These are phyloP conservation scores for Aspergillus baeticus DNA, from an alignment of 495 filamentous ascomycete genomes.

Conservation along the genomic window DNA sequence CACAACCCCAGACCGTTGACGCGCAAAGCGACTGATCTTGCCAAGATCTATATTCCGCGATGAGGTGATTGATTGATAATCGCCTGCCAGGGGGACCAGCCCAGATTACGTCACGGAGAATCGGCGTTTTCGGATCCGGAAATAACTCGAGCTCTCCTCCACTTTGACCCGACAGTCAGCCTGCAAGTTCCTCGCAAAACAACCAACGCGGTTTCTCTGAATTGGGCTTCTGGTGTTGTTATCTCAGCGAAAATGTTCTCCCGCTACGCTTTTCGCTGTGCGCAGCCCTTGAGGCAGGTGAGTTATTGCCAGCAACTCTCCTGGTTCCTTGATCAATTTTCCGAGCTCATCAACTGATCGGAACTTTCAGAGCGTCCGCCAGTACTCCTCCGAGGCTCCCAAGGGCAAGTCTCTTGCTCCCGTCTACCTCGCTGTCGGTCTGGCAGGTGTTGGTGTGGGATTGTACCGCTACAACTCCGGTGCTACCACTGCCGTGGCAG, in stretches of 20 bases:
- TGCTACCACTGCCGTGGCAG: conserved; percentile 25
- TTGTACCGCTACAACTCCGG: conserved; percentile 43
- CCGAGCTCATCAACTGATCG: conserved; percentile 2
- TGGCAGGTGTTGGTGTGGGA: conserved; percentile 42
- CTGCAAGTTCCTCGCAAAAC: conserved; percentile 6
- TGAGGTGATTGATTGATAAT: conserved; percentile 8
- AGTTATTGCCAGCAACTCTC: neutral
- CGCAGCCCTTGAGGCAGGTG: conserved; percentile 50
- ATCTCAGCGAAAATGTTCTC: conserved; percentile 44
- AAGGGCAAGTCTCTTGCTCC: conserved; percentile 42
- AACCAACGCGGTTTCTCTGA: conserved; percentile 8
- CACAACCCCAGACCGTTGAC: neutral
- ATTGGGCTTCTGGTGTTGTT: conserved; percentile 14
- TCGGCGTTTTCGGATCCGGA: conserved; percentile 12
- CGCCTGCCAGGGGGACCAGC: conserved; percentile 11
- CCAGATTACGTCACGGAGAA: conserved; percentile 23
- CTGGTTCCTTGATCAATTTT: neutral
- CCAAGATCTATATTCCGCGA: neutral
- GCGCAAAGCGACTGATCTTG: too few relatives aligned
- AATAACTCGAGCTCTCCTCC: conserved; percentile 22
- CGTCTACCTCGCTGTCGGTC: conserved; percentile 39
- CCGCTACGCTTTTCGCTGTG: conserved; percentile 47
- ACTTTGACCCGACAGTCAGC: conserved; percentile 12
- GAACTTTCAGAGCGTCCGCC: conserved; percentile 45
- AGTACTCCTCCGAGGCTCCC: conserved; percentile 49